Base-by-base conservation (phyloP, 2,329 filamentous ascomycete genomes). In the Remersonia thermophila region DNA sequence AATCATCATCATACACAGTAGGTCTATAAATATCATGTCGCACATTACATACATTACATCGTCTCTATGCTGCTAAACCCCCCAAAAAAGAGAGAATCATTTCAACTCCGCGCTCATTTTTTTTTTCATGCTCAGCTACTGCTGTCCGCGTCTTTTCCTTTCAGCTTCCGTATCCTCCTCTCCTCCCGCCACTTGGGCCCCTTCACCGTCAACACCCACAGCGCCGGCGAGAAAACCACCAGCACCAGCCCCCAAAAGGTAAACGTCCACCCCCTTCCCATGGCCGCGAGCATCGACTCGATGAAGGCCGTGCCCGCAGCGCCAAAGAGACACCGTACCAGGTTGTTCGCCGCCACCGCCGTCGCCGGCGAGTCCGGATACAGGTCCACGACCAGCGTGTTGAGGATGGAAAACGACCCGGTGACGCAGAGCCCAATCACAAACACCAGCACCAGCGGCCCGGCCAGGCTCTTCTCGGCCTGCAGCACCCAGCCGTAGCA, bases 181-280 rank as follows among this genome's bases (percentile, higher is more conserved):
- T 54, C 63, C 35, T 63, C 57, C 26, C 59, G 51, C 45, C 66
- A 68, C 33, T 65, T 59, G n/a, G 64, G 63, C 30, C 73, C 67
- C 63, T 66, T 72, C 13, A 42, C 50, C 2, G 67, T 61, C 0
- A 75, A 57, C 3, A 70, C 42, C 48, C 57, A 63, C 33, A 77
- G 52, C 10, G 65, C 52, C 0, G 71, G 73, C 23, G 66, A 62
- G 37, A 63, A 58, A 2, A 57, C 52, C 2, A 64, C 51, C 41
- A 69, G 66, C 4, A 76, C 52, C 23, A 74, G 48, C 1, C 65
- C 66, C 37, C 76, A 61, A 32, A 77, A 66, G 0, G 71, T 77
- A 40, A 69, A 78, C n/a, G 65, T 69, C 73, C 74, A 79, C 0
- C 74, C 76, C 18, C 65, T 53, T 3, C 76, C 76, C 57, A 79